Evolutionary conservation across 768 basidiomycete genomes (phyloP), one percentile per base, ranked within the genome.

Genomic region (Mycena crocata): DNA sequence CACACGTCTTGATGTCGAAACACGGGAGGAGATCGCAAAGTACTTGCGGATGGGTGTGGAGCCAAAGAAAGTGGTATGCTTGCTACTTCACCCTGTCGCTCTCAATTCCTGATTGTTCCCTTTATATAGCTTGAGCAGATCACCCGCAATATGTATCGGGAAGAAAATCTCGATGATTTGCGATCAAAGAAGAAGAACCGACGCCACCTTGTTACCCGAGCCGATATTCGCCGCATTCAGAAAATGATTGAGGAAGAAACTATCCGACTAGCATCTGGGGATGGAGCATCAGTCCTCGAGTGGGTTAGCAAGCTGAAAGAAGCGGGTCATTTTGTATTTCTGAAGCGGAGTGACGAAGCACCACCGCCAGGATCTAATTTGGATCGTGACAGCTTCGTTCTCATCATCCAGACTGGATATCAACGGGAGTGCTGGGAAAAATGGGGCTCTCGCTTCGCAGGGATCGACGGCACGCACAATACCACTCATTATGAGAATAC

Each of bases 321-420:
- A 13, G 26, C 3, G 5, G 62, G 62, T 6, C 30, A 64, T 55
- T 57, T 32, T 6, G 54, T 64, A 14, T 7, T 39, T 23, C 35
- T 64, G 17, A 64, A 64, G 34, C 23, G 37, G 19, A 46, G 13
- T 5, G 24, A 31, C 30, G 54, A 64, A 23, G 4, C 19, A 9
- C 37, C 54, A 23, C 54, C 31, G 9, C 12, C 23, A 5, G 62
- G 30, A 19, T 64, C 62, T 2, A 19, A 45, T 56, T 19, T 57
- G 2, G 54, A 5, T 2, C 5, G 14, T 7, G 24, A 57, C 14
- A 42, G 26, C 4, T 64, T 64, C 30, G 42, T 64, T n/a, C 42
- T 64, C 35, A 45, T 64, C 14, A 57, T 64, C 24, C 62, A 64
- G 23, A 64, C 62, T 9, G 39, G 34, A 3, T 64, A 64, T 48